Percentiles rank a stretch among this genome's conserved stretches.
phyloP scores from a whole-genome alignment of 768 basidiomycete species.

The Daedaleopsis sinensis region DNA sequence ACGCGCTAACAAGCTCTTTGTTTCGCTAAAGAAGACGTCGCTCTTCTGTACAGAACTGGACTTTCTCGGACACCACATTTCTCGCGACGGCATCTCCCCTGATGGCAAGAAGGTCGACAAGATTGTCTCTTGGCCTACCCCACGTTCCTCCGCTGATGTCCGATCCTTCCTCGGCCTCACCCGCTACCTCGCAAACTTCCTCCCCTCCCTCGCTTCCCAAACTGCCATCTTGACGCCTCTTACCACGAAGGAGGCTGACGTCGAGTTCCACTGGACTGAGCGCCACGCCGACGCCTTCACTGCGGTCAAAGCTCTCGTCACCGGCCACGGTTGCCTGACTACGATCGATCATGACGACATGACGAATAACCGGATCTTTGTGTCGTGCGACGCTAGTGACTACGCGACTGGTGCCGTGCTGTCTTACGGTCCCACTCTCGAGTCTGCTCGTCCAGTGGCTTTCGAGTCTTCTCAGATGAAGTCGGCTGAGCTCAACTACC shows the following conservation, averaged over 20 bases:
- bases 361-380: conserved; percentile 36
- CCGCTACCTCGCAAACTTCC: conserved; percentile 22
- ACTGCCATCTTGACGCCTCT: conserved; percentile 23
- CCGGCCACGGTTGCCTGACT: conserved; percentile 28
- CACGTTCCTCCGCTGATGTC: conserved; percentile 22
- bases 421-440: conserved; percentile 35
- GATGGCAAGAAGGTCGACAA: conserved; percentile 32
- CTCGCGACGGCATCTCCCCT: conserved; percentile 32
- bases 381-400: conserved; percentile 38
- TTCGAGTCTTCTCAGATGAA: conserved; percentile 30
- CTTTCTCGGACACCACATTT: conserved; percentile 40
- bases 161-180: conserved; percentile 24
- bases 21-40: conserved; percentile 31
- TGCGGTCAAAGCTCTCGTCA: conserved; percentile 36
- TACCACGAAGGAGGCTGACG: conserved; percentile 30
- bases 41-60: conserved; percentile 30
- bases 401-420: conserved; percentile 34
- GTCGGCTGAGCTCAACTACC: conserved; percentile 35
- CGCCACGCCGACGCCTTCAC: conserved; percentile 35
- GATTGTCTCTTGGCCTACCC: conserved; percentile 36
- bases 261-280: conserved; percentile 32
- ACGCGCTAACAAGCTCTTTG: conserved; percentile 26
- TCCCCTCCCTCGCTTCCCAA: conserved; percentile 22
- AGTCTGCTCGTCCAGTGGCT: conserved; percentile 35
- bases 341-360: conserved; percentile 36